Percentiles rank a stretch among this genome's conserved stretches.
phyloP scores from a whole-genome alignment of 306 rosid species.

The Hippophae gyantsensis region DNA sequence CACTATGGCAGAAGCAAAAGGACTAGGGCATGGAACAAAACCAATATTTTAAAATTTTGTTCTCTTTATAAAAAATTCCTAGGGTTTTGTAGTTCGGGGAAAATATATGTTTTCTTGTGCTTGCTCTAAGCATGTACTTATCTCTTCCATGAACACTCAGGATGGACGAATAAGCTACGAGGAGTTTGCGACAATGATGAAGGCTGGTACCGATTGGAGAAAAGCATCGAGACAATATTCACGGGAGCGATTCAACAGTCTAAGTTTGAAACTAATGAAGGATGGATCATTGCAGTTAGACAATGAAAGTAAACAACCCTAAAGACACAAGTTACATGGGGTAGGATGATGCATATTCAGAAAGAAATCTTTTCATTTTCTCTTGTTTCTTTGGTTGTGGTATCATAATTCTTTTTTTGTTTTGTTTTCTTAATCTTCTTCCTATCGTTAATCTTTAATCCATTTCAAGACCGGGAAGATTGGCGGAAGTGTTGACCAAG shows the following conservation, averaged over 20 bases:
- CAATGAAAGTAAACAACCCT: slow-evolving; percentile 27
- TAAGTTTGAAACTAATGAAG: slow-evolving; percentile 54
- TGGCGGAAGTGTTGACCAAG: no score
- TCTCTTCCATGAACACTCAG: slow-evolving; percentile 32
- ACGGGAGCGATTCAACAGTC: slow-evolving; percentile 74
- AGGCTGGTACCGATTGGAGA: slow-evolving; percentile 97
- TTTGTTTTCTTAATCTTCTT: background rate
- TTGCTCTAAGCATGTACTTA: slow-evolving; percentile 4
- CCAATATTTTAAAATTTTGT: no score
- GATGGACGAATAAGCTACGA: slow-evolving; percentile 85
- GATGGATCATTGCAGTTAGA: slow-evolving; percentile 61
- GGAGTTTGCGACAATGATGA: slow-evolving; percentile 88
- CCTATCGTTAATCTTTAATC: slow-evolving; percentile 7
- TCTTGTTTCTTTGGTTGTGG: slow-evolving; percentile 24
- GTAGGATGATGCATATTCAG: slow-evolving; percentile 22
- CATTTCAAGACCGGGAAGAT: slow-evolving; percentile 2
- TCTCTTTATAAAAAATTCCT: no score
- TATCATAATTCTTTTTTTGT: slow-evolving; percentile 1
- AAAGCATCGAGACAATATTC: slow-evolving; percentile 96
- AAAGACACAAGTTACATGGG: slow-evolving; percentile 6
- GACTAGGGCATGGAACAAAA: no score
- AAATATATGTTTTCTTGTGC: background rate
- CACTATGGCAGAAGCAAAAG: no score
- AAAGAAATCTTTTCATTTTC: slow-evolving; percentile 7
- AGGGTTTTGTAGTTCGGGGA: no score